Conservation (phyloP, 106 monocot species). For the Dendrobium chrysotoxum region DNA sequence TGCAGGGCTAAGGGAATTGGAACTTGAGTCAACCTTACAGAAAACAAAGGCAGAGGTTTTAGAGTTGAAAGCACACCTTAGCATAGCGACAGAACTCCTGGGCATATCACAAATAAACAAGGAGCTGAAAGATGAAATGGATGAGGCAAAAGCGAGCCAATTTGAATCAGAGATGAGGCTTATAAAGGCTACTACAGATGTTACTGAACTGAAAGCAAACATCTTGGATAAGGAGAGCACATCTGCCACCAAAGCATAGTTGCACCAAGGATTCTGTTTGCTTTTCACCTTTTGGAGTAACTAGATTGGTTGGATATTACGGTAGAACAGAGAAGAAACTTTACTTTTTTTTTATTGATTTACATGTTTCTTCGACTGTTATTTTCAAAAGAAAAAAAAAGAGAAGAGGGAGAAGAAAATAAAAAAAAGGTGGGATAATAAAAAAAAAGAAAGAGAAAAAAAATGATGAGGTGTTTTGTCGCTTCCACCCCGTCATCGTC, state of each 20-base stretch:
- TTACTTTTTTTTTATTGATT: conserved; percentile 43
- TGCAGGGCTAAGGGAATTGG: conserved; percentile 11
- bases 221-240: conserved; percentile 56
- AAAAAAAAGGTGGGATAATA: no score
- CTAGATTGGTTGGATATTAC: conserved; percentile 33
- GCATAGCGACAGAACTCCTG: conserved; percentile 14
- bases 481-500: no score
- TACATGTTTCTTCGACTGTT: conserved; percentile 38
- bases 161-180: no score
- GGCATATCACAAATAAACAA: no score
- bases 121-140: no score
- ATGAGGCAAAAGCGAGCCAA: no score
- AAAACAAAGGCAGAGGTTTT: conserved; percentile 20
- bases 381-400: no score
- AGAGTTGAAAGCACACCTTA: conserved; percentile 21
- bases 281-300: conserved; percentile 80
- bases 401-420: no score
- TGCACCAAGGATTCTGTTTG: conserved; percentile 32
- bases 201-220: no score
- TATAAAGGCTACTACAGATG: no score
- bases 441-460: no score
- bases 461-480: no score
- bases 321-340: conserved; percentile 14
- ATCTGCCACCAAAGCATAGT: conserved; percentile 52
- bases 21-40: conserved; percentile 18